phyloP scores from a whole-genome alignment of 2,329 filamentous ascomycete genomes.

The Penicillium occitanis region DNA sequence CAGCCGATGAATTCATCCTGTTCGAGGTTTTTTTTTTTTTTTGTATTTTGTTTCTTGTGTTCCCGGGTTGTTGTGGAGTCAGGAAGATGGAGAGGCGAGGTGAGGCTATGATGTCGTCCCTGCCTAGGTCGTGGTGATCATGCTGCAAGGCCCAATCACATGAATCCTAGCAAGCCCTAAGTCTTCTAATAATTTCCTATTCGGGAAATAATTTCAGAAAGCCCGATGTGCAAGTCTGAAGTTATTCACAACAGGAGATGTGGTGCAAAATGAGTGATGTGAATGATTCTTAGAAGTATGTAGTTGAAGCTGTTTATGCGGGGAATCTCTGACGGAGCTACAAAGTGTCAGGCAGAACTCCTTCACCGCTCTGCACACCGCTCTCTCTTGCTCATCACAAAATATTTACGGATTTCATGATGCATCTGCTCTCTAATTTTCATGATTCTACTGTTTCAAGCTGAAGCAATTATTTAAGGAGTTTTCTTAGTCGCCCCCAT shows the following conservation, averaged over 20 bases:
- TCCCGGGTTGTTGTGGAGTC: neutral
- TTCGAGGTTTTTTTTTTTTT: too few relatives aligned
- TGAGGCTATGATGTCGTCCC: slow-evolving; percentile 11
- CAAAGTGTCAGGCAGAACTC: slow-evolving; percentile 8
- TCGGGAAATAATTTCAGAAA: neutral
- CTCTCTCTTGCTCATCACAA: slow-evolving; percentile 5
- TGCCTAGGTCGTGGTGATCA: neutral
- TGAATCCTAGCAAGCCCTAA: neutral
- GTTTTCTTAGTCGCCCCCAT: neutral
- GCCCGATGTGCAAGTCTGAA: neutral
- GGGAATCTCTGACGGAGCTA: slow-evolving; percentile 7
- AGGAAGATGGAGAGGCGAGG: neutral
- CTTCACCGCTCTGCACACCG: slow-evolving; percentile 14
- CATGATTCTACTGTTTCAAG: neutral
- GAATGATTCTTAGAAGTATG: neutral
- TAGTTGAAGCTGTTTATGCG: slow-evolving; percentile 7
- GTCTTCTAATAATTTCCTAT: slow-evolving; percentile 4
- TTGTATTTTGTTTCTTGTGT: neutral
- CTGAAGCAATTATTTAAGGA: too few relatives aligned
- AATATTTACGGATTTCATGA: neutral
- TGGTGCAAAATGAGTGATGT: neutral
- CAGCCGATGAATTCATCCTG: slow-evolving; percentile 5
- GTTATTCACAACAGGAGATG: neutral
- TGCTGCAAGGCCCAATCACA: neutral
- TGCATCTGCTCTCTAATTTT: neutral